A percentile compares a stretch with the other conserved stretches of the same genome.
Evolutionary conservation across 352 stramenopile genomes (phyloP).

Genomic region (Globisporangium paddicum): DNA sequence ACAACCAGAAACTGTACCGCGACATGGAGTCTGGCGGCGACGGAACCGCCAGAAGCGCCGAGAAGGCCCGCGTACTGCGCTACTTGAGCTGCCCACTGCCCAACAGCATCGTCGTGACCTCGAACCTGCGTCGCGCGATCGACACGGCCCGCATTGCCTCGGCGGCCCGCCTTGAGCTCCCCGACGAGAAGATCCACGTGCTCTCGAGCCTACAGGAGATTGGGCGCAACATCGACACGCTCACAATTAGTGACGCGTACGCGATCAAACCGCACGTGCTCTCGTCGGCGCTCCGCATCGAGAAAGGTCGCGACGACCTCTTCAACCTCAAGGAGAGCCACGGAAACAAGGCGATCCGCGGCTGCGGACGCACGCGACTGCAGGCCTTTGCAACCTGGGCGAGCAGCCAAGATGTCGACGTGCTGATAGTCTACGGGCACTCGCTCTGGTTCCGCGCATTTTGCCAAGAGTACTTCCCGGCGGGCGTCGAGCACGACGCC

Average conservation of each 20-base stretch:
- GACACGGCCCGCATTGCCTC: slow-evolving; percentile 79
- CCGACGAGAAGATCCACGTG: slow-evolving; percentile 69
- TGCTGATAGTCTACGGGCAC: slow-evolving; percentile 81
- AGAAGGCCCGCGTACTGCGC: slow-evolving; percentile 27
- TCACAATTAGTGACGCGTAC: slow-evolving; percentile 64
- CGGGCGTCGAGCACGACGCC: slow-evolving; percentile 25
- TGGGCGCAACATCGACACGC: slow-evolving; percentile 78
- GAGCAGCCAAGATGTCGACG: slow-evolving; percentile 45
- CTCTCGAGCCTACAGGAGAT: slow-evolving; percentile 84
- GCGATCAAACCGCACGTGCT: slow-evolving; percentile 28
- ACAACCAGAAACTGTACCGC: background rate
- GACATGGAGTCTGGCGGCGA: slow-evolving; percentile 12
- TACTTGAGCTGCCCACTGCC: slow-evolving; percentile 46
- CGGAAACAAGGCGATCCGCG: slow-evolving; percentile 75
- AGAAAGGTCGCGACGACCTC: slow-evolving; percentile 57
- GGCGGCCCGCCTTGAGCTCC: slow-evolving; percentile 41
- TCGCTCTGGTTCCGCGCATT: slow-evolving; percentile 86
- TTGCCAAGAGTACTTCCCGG: slow-evolving; percentile 74
- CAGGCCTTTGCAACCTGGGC: slow-evolving; percentile 63
- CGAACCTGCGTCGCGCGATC: slow-evolving; percentile 72
- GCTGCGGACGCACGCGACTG: slow-evolving; percentile 52
- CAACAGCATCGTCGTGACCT: slow-evolving; percentile 59
- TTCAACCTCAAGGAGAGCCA: slow-evolving; percentile 74
- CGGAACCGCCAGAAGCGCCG: slow-evolving; percentile 13
- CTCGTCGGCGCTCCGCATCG: slow-evolving; percentile 17